Evolutionary conservation across 495 filamentous ascomycete genomes (phyloP).

Genomic region (Tuber indicum): DNA sequence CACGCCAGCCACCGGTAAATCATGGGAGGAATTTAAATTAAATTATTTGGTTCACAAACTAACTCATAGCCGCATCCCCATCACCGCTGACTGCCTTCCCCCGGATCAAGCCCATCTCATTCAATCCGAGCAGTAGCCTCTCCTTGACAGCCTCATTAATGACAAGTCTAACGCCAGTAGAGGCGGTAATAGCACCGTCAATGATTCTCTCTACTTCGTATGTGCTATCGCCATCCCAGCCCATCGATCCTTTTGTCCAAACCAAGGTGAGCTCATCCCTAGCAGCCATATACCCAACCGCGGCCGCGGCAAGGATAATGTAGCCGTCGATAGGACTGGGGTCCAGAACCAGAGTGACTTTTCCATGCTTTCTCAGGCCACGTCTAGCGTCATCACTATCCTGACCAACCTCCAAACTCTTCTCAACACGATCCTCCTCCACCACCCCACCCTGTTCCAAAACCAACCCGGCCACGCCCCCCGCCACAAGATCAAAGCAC

Average conservation of each 20-base stretch:
- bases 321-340: constrained; percentile 64
- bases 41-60: not conserved
- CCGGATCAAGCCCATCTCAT: not conserved
- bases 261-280: constrained; percentile 89
- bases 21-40: not conserved
- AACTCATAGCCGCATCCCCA: not conserved
- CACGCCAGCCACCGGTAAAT: not conserved
- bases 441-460: constrained; percentile 43
- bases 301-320: constrained; percentile 73
- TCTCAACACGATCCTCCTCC: not conserved
- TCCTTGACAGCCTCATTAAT: constrained; percentile 41
- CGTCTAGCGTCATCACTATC: not conserved
- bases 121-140: constrained; percentile 16
- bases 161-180: constrained; percentile 28
- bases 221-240: constrained; percentile 33
- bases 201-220: constrained; percentile 49
- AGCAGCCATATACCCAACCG: constrained; percentile 79
- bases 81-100: not conserved
- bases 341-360: constrained; percentile 62
- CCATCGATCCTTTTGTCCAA: constrained; percentile 79
- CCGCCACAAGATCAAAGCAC: constrained; percentile 82
- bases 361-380: constrained; percentile 28
- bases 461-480: constrained; percentile 73
- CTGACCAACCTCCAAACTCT: constrained; percentile 29
- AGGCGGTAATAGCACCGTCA: constrained; percentile 44